Percentiles rank a stretch among this genome's conserved stretches.
These are phyloP conservation scores for Viridothelium virens DNA, from an alignment of 495 filamentous ascomycete species.

Conservation along the genomic window DNA sequence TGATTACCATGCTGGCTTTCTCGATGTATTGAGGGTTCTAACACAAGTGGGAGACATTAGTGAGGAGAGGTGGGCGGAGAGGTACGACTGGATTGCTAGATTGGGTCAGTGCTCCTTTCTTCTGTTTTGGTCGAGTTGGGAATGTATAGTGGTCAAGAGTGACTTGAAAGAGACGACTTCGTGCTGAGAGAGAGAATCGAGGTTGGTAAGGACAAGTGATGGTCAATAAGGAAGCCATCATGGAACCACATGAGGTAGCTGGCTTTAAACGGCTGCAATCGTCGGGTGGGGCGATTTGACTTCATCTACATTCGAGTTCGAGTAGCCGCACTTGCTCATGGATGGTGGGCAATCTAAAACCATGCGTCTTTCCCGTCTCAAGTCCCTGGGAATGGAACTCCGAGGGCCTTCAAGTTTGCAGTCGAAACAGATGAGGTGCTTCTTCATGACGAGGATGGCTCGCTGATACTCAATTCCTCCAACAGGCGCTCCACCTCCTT, in stretches of 20 bases:
- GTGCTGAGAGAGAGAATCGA: too few relatives aligned
- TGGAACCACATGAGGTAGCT: too few relatives aligned
- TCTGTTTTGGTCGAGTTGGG: slow-evolving; percentile 48
- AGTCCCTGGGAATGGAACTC: too few relatives aligned
- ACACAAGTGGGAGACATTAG: slow-evolving; percentile 87
- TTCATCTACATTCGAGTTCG: too few relatives aligned
- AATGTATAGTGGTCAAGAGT: not conserved
- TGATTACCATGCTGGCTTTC: slow-evolving; percentile 73
- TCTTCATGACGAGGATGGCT: not conserved
- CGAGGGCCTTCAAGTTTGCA: too few relatives aligned
- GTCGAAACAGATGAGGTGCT: too few relatives aligned
- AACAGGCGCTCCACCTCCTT: not conserved
- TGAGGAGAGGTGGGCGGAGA: slow-evolving; percentile 63
- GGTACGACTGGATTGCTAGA: slow-evolving; percentile 72
- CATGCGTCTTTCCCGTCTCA: too few relatives aligned
- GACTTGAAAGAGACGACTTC: not conserved
- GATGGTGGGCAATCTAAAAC: too few relatives aligned
- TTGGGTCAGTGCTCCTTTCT: slow-evolving; percentile 75
- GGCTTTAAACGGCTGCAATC: too few relatives aligned
- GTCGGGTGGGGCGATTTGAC: too few relatives aligned
- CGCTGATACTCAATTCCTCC: not conserved
- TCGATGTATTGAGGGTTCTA: slow-evolving; percentile 83
- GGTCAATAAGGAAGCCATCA: too few relatives aligned
- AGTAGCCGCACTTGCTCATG: too few relatives aligned
- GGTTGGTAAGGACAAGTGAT: not conserved